Base-by-base conservation (phyloP, 208 protist genomes). In the Trypanosoma lewisi region DNA sequence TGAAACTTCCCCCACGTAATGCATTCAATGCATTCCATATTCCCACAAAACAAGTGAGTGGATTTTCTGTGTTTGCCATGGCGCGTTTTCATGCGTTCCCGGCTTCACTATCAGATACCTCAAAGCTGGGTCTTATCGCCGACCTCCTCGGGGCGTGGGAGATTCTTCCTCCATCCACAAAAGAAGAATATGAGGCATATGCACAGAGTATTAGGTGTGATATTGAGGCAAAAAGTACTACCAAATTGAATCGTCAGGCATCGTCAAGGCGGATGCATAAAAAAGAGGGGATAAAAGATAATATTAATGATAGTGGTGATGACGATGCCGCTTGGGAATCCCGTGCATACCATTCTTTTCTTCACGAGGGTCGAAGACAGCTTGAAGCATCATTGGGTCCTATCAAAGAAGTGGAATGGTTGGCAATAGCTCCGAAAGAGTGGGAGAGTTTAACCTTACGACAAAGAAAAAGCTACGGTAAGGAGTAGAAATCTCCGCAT, bases 51-150 rank as follows among this genome's bases (percentile, higher is more conserved):
- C 79, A 86, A 44, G 60, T 91, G 19, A 86, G 56, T 21, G 72
- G 77, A 3, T 94, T 94, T 55, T 79, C 80, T 17, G 68, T 91
- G 16, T 94, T 86, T 66, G 87, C 72, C 31, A 86, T 94, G 73
- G 73, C 79, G 1, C 77, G 76, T 30, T 25, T 94, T 8, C 64
- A 58, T 28, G 77, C 70, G 0, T 78, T 80, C 36, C 77, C 82
- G n/a, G 74, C 79, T 33, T 72, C 11, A 21, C 28, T 63, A 28
- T 44, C 45, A n/a, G 47, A 59, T 23, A 51, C 80, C 25, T 69
- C 77, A 21, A 71, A 71, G 33, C 60, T 81, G 25, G 67, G 68
- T 44, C 47, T 89, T 44, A 75, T 94, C 36, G 87, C 87, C 6
- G 87, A 94, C 60, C 62, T 91, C 33, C 78, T 80, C 17, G 75